Conservation (phyloP, 2,329 filamentous ascomycete genomes). For the Hypoxylon rubiginosum region DNA sequence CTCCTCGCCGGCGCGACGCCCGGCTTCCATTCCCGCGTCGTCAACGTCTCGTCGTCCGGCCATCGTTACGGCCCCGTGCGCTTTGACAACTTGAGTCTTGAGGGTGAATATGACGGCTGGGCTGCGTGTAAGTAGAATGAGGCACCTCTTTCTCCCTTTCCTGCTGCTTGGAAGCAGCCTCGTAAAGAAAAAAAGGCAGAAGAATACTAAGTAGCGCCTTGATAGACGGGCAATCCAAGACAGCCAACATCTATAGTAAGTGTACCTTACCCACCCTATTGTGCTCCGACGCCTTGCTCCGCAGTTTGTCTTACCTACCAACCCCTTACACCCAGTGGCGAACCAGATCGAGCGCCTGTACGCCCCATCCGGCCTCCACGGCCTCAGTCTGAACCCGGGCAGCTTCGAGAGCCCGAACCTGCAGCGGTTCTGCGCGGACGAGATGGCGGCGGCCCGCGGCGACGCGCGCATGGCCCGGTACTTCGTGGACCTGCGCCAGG, state of each 20-base stretch:
- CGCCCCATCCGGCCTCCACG: constrained; percentile 57
- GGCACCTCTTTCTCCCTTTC: not conserved
- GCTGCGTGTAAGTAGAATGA: constrained; percentile 33
- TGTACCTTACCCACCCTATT: too few relatives aligned
- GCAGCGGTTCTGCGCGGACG: constrained; percentile 44
- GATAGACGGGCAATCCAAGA: constrained; percentile 60
- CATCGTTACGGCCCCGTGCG: constrained; percentile 55
- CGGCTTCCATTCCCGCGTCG: constrained; percentile 60
- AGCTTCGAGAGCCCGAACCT: constrained; percentile 55
- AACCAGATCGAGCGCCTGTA: constrained; percentile 63
- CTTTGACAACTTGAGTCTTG: constrained; percentile 58
- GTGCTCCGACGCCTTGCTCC: too few relatives aligned
- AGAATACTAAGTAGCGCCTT: constrained; percentile 44
- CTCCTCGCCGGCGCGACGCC: constrained; percentile 59
- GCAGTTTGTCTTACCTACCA: not conserved
- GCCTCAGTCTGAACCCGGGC: constrained; percentile 60
- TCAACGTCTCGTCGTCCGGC: constrained; percentile 59
- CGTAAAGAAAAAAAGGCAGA: too few relatives aligned
- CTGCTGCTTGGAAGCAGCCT: too few relatives aligned
- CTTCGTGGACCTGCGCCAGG: constrained; percentile 56
- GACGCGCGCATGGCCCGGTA: constrained; percentile 34
- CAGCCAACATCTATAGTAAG: constrained; percentile 59
- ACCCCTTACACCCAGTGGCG: constrained; percentile 48
- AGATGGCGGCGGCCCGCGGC: constrained; percentile 32
- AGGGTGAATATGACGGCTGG: constrained; percentile 51